Conservation (phyloP, 2,329 filamentous ascomycete species). For the Pseudogymnoascus sp. region DNA sequence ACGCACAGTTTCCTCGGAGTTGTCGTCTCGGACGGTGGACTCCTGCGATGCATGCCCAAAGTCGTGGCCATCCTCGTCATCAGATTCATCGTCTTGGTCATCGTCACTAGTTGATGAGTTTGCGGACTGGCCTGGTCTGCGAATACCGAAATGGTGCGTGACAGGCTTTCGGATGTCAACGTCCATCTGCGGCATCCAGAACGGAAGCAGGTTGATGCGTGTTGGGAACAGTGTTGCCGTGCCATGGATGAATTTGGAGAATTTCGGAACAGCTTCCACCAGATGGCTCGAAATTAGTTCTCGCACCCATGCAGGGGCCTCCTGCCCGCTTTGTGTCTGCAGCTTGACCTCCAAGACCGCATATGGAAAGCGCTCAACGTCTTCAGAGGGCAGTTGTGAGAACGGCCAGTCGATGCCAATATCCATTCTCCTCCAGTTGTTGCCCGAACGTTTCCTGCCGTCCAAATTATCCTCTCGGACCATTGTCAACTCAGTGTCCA, state of each 20-base stretch:
- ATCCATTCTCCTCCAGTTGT: slow-evolving; percentile 95
- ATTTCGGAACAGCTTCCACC: slow-evolving; percentile 97
- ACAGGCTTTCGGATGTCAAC: slow-evolving; percentile 92
- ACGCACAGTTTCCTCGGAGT: slow-evolving; percentile 18
- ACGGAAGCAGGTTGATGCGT: slow-evolving; percentile 82
- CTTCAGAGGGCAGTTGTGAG: slow-evolving; percentile 72
- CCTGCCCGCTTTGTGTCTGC: slow-evolving; percentile 90
- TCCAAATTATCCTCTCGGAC: slow-evolving; percentile 90
- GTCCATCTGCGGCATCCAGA: slow-evolving; percentile 98
- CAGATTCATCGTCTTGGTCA: slow-evolving; percentile 61
- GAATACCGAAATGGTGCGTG: slow-evolving; percentile 84
- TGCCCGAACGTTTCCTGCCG: slow-evolving; percentile 62
- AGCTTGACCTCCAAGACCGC: slow-evolving; percentile 95
- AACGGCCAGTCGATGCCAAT: slow-evolving; percentile 97
- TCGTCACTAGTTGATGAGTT: slow-evolving; percentile 72
- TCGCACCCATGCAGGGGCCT: slow-evolving; percentile 92
- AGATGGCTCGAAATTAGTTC: slow-evolving; percentile 88
- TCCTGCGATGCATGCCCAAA: slow-evolving; percentile 11
- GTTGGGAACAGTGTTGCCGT: slow-evolving; percentile 79
- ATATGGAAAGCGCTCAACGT: slow-evolving; percentile 89
- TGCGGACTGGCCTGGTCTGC: slow-evolving; percentile 64
- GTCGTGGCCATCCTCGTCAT: slow-evolving; percentile 39
- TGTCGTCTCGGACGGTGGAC: slow-evolving; percentile 11
- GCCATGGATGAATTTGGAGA: slow-evolving; percentile 98
- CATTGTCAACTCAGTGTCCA: slow-evolving; percentile 95